phyloP scores from a whole-genome alignment of 768 basidiomycete genomes.

The Lyophyllum atratum region DNA sequence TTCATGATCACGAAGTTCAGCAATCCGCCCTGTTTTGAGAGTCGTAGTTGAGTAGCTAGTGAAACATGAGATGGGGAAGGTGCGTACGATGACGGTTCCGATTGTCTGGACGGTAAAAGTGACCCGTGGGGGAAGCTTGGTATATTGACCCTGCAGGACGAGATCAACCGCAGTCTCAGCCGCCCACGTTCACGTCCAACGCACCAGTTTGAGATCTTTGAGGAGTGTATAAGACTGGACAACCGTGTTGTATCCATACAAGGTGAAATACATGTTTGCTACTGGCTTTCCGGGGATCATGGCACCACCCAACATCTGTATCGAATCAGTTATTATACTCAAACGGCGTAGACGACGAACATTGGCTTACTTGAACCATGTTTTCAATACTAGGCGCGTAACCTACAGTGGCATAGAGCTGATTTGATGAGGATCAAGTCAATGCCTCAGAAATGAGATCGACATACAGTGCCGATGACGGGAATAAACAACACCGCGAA shows the following conservation, averaged over 20 bases:
- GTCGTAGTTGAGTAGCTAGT: not conserved
- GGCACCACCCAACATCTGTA: constrained; percentile 46
- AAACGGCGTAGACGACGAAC: not conserved
- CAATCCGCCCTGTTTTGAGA: constrained; percentile 39
- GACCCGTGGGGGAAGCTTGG: constrained; percentile 61
- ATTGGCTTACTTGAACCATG: constrained; percentile 31
- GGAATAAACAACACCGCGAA: constrained; percentile 47
- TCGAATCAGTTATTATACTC: not conserved
- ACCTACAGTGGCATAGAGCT: constrained; percentile 45
- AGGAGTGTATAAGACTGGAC: constrained; percentile 28
- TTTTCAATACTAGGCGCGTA: constrained; percentile 33
- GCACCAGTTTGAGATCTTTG: constrained; percentile 32
- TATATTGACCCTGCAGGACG: constrained; percentile 34
- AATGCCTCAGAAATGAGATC: not conserved
- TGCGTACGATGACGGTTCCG: constrained; percentile 51
- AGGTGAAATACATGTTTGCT: constrained; percentile 38
- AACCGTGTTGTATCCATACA: constrained; percentile 35
- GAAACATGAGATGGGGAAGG: not conserved
- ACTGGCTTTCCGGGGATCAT: constrained; percentile 46
- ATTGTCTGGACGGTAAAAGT: constrained; percentile 55
- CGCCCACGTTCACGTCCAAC: not conserved
- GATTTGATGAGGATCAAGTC: not conserved
- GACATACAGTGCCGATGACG: constrained; percentile 45
- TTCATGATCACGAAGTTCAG: constrained; percentile 57
- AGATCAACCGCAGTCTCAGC: constrained; percentile 4